These are phyloP conservation scores for Zangia roseola DNA, from an alignment of 768 basidiomycete genomes.

Conservation along the genomic window DNA sequence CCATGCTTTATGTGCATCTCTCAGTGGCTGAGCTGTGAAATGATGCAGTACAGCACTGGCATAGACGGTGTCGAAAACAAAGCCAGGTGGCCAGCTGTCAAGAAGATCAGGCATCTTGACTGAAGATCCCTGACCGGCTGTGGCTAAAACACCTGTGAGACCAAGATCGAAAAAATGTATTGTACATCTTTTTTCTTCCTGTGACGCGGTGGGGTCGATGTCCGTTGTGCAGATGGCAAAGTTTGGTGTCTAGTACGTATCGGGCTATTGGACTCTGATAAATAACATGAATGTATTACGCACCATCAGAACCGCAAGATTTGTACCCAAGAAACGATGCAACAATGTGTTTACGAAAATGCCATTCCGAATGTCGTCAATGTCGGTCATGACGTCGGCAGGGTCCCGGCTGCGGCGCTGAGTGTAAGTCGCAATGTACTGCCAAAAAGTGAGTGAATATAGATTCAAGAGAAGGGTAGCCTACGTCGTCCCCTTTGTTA, in stretches of 20 bases:
- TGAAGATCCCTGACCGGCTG: background rate
- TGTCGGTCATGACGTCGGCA: background rate
- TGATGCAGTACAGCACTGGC: background rate
- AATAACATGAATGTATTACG: background rate
- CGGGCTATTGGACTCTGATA: background rate
- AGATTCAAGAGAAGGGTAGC: background rate
- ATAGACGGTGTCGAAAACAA: slow-evolving; percentile 7
- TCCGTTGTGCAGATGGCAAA: slow-evolving; percentile 4
- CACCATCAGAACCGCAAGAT: slow-evolving; percentile 4
- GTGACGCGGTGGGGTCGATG: background rate
- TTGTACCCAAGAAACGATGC: background rate
- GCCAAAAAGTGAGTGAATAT: background rate
- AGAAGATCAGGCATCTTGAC: background rate
- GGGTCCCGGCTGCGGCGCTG: background rate
- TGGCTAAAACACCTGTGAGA: background rate
- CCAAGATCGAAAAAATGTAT: background rate
- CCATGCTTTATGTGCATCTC: background rate
- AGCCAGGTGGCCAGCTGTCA: slow-evolving; percentile 1
- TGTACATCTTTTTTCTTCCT: background rate
- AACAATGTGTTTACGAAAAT: slow-evolving; percentile 1
- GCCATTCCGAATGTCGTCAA: slow-evolving; percentile 1
- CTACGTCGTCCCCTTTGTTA: slow-evolving; percentile 3
- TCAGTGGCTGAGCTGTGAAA: background rate
- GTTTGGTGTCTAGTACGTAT: slow-evolving; percentile 3
- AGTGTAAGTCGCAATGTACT: slow-evolving; percentile 6